These are phyloP conservation scores for Jacaranda mimosifolia DNA, from an alignment of 257 asterid genomes.

Conservation along the genomic window DNA sequence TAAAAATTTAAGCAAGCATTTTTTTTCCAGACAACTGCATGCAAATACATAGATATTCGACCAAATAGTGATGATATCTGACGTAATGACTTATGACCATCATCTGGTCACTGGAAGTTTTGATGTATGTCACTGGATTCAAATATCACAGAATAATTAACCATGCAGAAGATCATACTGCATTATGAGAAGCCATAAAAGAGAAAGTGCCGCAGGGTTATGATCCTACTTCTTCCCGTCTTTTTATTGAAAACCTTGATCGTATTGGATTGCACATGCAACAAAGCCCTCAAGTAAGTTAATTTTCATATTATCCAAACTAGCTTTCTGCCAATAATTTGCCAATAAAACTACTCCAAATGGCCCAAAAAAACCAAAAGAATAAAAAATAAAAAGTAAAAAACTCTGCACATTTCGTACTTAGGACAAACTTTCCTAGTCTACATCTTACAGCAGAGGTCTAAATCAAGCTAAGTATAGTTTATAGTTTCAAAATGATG, in stretches of 20 bases:
- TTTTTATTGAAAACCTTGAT: conserved; percentile 28
- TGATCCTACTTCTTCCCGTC: conserved; percentile 32
- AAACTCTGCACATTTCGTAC: not conserved
- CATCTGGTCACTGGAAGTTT: conserved; percentile 37
- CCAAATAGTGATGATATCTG: conserved; percentile 44
- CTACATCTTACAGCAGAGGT: conserved; percentile 1
- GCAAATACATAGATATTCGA: conserved; percentile 40
- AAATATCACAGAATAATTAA: conserved; percentile 35
- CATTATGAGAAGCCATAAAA: conserved; percentile 29
- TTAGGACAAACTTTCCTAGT: conserved; percentile 13
- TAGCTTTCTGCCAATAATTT: conserved; percentile 15
- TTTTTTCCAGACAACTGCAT: not conserved
- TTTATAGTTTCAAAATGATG: conserved; percentile 19
- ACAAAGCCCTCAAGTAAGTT: conserved; percentile 33
- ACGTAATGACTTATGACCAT: conserved; percentile 38
- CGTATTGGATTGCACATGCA: conserved; percentile 22
- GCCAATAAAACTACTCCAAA: conserved; percentile 2
- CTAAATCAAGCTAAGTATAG: conserved; percentile 16
- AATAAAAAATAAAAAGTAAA: not conserved
- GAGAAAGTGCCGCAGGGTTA: conserved; percentile 9
- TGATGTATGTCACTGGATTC: conserved; percentile 40
- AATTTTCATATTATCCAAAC: conserved; percentile 22
- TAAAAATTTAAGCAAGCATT: conserved; percentile 14
- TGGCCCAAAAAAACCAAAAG: not conserved
- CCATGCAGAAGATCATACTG: conserved; percentile 13